These are phyloP conservation scores for Backusella tarrabulga DNA, from an alignment of 192 early-diverging fungal genomes.

Conservation along the genomic window DNA sequence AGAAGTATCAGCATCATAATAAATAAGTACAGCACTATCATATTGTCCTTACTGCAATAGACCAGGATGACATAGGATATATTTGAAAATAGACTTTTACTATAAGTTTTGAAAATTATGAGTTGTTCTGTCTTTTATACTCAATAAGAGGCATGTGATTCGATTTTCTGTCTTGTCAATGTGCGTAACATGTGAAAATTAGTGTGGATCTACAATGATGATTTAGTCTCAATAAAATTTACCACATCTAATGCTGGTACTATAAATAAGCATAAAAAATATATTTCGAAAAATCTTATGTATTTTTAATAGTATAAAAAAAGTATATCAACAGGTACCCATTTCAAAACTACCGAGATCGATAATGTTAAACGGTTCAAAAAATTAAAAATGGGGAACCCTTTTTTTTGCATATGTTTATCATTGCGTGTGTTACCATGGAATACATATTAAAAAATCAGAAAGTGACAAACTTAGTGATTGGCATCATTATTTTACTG, in stretches of 20 bases:
- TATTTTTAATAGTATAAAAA: no score
- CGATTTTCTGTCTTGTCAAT: background rate
- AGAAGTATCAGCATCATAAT: background rate
- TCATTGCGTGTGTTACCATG: background rate
- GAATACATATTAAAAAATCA: background rate
- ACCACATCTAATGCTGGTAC: no score
- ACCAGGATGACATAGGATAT: slow-evolving; percentile 1
- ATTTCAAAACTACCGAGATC: no score
- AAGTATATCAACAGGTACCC: no score
- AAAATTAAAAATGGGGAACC: no score
- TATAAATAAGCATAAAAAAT: no score
- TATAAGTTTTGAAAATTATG: background rate
- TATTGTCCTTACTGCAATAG: background rate
- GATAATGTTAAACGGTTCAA: no score
- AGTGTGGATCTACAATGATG: background rate
- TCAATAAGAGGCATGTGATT: background rate
- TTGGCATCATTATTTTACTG: background rate
- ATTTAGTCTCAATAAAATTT: no score
- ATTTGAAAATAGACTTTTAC: background rate
- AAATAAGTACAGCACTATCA: background rate
- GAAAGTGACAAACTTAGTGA: background rate
- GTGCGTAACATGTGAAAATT: background rate
- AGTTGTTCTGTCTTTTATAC: background rate
- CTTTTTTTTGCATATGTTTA: no score
- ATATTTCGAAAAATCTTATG: no score